phyloP scores from a whole-genome alignment of 192 early-diverging fungal species.

The Gaertneriomyces semiglobifer region DNA sequence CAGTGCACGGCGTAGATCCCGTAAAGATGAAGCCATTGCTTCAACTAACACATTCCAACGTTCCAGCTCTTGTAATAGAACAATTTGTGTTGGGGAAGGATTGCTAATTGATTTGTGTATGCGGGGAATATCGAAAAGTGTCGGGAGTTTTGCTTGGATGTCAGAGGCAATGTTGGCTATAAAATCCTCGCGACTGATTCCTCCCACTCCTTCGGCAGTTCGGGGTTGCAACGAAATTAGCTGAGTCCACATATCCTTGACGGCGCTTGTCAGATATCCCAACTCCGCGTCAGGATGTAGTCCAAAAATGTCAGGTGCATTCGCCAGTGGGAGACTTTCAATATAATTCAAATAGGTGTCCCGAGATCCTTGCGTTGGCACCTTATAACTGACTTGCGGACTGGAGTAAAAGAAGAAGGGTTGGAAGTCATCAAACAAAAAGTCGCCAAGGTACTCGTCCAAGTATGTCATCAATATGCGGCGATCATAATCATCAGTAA shows the following conservation, averaged over 20 bases:
- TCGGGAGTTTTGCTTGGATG: constrained; percentile 55
- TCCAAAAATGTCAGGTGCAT: constrained; percentile 63
- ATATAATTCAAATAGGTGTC: constrained; percentile 59
- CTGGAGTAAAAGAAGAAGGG: constrained; percentile 58
- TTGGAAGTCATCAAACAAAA: constrained; percentile 61
- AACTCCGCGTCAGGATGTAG: constrained; percentile 65
- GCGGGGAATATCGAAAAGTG: constrained; percentile 51
- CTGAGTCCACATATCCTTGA: constrained; percentile 64
- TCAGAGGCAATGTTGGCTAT: constrained; percentile 59
- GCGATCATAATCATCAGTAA: constrained; percentile 64
- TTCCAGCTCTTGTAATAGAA: constrained; percentile 59
- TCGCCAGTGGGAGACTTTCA: constrained; percentile 55
- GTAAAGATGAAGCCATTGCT: constrained; percentile 47
- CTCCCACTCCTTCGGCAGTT: constrained; percentile 54
- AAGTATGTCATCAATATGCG: constrained; percentile 58
- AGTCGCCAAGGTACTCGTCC: constrained; percentile 64
- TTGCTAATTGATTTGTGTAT: constrained; percentile 56
- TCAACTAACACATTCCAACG: constrained; percentile 63
- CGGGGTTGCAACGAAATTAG: constrained; percentile 58
- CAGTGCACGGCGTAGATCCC: constrained; percentile 51
- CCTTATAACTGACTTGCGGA: constrained; percentile 50
- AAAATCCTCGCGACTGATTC: constrained; percentile 62
- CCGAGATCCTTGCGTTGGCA: constrained; percentile 41
- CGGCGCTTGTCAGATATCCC: constrained; percentile 58
- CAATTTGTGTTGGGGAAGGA: constrained; percentile 57